Evolutionary conservation across 352 stramenopile species (phyloP), one percentile per base, ranked within the genome.

Genomic region (Thraustochytrium sp.): DNA sequence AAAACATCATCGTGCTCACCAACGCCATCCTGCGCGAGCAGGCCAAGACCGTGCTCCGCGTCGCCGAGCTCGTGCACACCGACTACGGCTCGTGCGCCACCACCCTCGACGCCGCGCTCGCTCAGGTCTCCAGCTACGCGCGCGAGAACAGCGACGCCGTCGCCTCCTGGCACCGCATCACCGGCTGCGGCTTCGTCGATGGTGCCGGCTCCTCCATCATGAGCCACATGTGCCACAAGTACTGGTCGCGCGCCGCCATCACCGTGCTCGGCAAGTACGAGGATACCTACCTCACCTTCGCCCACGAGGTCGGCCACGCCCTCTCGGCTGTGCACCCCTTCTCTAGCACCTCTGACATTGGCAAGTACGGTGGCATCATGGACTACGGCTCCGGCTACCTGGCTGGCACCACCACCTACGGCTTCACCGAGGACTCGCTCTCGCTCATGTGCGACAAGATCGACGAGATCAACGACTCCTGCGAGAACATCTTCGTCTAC

Each of bases 331-430:
- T 2, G 21, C 68, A 80, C 49, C 46, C 48, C 21, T 77, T 77
- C 3, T 38, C 29, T 21, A 16, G 36, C 59, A 72, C 29, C 26
- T 5, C 4, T 5, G 36, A 72, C 40, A 29, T 29, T 55, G 37
- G 11, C 37, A 23, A 16, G 44, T 26, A 80, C 51, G 68, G 68
- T 3, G 68, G 68, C 53, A 80, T 80, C 68, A 80, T 80, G 48
- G 48, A 68, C 68, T 55, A 44, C 42, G 37, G 3, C 44, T 21
- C 76, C 21, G 68, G 68, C 68, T 75, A 44, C n/a, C 68, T 80
- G 29, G 40, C 13, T 9, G 46, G 51, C 48, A 77, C 40, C 36
- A 44, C 18, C 31, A 34, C 16, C 65, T 29, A 36, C 26, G 65
- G 65, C 29, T 77, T 77, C 46, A 77, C 49, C 13, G 16, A 55